Evolutionary conservation across 805 yeast species (phyloP).

Genomic region (Starmerella etchellsii): DNA sequence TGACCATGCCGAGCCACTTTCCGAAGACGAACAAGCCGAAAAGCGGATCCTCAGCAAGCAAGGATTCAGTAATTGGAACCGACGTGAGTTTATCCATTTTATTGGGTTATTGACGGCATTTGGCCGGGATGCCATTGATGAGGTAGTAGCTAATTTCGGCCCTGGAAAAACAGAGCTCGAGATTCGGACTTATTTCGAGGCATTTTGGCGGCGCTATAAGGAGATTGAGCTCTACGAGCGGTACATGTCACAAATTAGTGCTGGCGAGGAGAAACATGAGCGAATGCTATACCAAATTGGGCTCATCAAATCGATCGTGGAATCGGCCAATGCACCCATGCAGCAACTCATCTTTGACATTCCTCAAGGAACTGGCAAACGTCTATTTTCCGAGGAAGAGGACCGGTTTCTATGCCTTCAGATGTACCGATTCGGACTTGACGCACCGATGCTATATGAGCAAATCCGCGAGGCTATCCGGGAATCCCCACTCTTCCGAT

Average conservation of each 20-base stretch:
- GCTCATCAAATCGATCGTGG: conserved; percentile 60
- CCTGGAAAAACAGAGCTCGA: conserved; percentile 74
- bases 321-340: conserved; percentile 60
- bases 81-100: conserved; percentile 78
- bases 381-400: conserved; percentile 70
- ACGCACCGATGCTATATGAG: conserved; percentile 66
- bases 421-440: conserved; percentile 68
- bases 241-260: conserved; percentile 65
- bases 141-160: conserved; percentile 58
- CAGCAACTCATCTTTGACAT: conserved; percentile 59
- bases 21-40: conserved; percentile 60
- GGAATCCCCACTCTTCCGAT: conserved; percentile 62
- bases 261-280: conserved; percentile 73
- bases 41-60: conserved; percentile 46
- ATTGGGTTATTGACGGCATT: conserved; percentile 59
- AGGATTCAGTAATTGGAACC: conserved; percentile 74
- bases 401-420: conserved; percentile 78
- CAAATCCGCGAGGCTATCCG: conserved; percentile 61
- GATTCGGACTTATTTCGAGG: conserved; percentile 59
- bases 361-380: conserved; percentile 49
- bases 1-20: conserved; percentile 62
- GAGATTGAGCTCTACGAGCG: conserved; percentile 85
- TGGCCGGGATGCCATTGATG: conserved; percentile 62
- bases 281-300: conserved; percentile 61
- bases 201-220: conserved; percentile 67